Evolutionary conservation across 78 protist genomes (phyloP).

Genomic region (Polysphondylium violaceum): DNA sequence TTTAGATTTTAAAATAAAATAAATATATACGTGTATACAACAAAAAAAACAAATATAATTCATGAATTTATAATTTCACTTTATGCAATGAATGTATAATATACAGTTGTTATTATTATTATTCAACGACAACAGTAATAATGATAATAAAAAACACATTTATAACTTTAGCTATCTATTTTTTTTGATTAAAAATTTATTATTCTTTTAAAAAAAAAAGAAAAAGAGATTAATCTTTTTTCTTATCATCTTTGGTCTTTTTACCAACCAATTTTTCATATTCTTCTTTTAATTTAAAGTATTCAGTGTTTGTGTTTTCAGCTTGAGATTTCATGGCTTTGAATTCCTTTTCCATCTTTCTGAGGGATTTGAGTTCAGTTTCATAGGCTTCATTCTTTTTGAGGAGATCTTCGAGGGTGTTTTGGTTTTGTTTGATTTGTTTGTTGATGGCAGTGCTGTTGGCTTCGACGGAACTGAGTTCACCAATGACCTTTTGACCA

Average conservation of each 20-base stretch:
- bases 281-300: constrained; percentile 27
- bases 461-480: constrained; percentile 28
- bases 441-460: constrained; percentile 26
- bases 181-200: neutral
- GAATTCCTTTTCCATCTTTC: constrained; percentile 55
- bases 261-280: constrained; percentile 14
- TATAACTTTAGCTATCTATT: neutral
- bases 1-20: too few species aligned
- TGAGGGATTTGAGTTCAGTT: constrained; percentile 1
- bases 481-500: constrained; percentile 26
- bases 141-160: neutral
- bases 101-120: neutral
- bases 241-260: constrained; percentile 48
- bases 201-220: neutral
- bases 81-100: too few species aligned
- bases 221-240: constrained; percentile 70
- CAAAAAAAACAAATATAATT: neutral
- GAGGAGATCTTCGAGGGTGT: constrained; percentile 1
- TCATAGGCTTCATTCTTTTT: neutral
- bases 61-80: neutral
- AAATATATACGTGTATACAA: too few species aligned
- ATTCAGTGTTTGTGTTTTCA: constrained; percentile 43
- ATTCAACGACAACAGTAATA: neutral
- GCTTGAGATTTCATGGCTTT: constrained; percentile 75
- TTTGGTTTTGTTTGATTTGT: constrained; percentile 41